Conservation (phyloP, 2,329 filamentous ascomycete species). For the Penicillium sp. region DNA sequence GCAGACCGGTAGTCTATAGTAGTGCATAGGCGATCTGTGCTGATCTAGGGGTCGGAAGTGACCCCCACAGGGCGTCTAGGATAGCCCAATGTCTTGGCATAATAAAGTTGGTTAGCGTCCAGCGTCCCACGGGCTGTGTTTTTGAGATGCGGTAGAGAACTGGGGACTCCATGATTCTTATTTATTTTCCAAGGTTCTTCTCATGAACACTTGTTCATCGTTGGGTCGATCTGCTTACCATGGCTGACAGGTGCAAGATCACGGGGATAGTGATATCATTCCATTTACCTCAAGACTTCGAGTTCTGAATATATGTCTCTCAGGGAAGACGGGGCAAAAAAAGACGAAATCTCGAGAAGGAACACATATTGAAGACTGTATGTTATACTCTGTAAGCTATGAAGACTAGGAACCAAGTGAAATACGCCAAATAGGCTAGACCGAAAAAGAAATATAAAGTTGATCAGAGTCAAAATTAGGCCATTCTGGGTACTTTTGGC, state of each 20-base stretch:
- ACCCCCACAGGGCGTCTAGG: conserved; percentile 10
- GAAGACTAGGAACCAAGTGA: neutral
- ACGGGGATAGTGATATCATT: too few relatives aligned
- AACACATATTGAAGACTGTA: neutral
- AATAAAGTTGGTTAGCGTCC: conserved; percentile 17
- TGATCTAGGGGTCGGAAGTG: neutral
- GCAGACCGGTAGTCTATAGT: neutral
- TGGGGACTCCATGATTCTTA: conserved; percentile 4
- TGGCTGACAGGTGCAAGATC: too few relatives aligned
- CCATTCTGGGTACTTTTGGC: conserved; percentile 5
- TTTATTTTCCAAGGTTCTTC: neutral
- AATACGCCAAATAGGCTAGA: neutral
- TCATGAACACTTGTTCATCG: too few relatives aligned
- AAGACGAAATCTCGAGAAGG: neutral
- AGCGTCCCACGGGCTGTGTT: conserved; percentile 15
- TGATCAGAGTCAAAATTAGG: neutral
- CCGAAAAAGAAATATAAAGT: neutral
- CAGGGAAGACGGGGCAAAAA: too few relatives aligned
- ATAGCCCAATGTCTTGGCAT: conserved; percentile 15
- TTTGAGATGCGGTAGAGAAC: conserved; percentile 2
- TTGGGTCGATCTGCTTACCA: too few relatives aligned
- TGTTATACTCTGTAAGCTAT: neutral
- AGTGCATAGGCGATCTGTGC: conserved; percentile 1
- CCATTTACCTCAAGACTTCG: too few relatives aligned
- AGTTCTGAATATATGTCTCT: too few relatives aligned